Base-by-base conservation (phyloP, 2,329 filamentous ascomycete species). In the Parafenestella ontariensis region DNA sequence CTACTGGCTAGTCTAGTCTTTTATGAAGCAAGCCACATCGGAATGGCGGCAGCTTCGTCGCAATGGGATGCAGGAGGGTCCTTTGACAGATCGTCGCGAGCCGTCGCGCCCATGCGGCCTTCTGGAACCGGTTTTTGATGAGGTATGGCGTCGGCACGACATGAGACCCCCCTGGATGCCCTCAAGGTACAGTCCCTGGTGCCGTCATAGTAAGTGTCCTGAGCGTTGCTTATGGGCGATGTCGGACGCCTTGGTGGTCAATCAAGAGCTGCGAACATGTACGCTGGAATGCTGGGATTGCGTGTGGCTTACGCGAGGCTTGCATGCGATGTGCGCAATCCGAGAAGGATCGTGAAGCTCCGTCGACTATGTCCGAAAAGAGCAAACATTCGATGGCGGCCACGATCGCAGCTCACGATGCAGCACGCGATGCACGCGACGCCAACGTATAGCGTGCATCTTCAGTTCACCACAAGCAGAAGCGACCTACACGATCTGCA, bases 401-500 rank as follows among this genome's bases (percentile, higher is more conserved):
- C 57, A 57, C 54, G 58, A 62, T 64, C 49, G 55, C 44, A 62
- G 49, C 42, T 49, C 43, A 46, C 57, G 47, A 53, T 51, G 53
- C 49, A 53, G 29, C 47, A 51, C 51, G 42, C 47, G 28, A 52
- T 49, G 55, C 58, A 62, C 54, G 57, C 64, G 56, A 63, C 46
- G 57, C 39, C 48, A 65, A 54, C 46, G 44, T 62, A 46, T 29
- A 58, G 41, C 31, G 52, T 33, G 52, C 37, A 58, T 58, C 54
- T 59, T 57, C 58, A 54, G 36, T 49, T 48, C 48, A 49, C 61
- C 50, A 34, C 51, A 64, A 58, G 50, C 39, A 58, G 62, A 63
- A 68, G 57, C 57, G 56, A 66, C 59, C 48, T 58, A 56, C 62
- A 59, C 53, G 66, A 72, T 69, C 69, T 65, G 58, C 64, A 52